Percentiles rank a stretch among this genome's conserved stretches.
Evolutionary conservation across 345 rosid species (phyloP).

Genomic region (Gossypium australe): DNA sequence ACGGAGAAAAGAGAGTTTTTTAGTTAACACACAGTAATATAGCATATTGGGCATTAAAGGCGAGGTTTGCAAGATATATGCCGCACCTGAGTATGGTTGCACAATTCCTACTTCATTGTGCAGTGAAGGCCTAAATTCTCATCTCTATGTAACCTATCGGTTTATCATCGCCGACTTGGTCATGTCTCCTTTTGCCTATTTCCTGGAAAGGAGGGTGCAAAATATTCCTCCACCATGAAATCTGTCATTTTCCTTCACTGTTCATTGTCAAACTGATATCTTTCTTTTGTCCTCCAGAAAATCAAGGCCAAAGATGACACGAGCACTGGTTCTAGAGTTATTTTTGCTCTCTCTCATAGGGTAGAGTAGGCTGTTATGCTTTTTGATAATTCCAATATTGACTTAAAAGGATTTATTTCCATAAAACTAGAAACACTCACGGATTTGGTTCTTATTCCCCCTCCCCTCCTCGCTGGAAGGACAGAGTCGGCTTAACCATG

Average conservation of each 20-base stretch:
- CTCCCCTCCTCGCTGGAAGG: too few species aligned
- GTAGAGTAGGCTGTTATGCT: constrained; percentile 23
- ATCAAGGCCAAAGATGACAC: constrained; percentile 49
- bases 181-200: constrained; percentile 52
- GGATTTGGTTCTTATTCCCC: background rate
- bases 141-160: constrained; percentile 55
- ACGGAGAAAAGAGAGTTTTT: background rate
- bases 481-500: constrained; percentile 44
- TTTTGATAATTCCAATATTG: background rate
- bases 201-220: constrained; percentile 38
- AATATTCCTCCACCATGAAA: background rate
- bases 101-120: constrained; percentile 46
- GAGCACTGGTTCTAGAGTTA: constrained; percentile 43
- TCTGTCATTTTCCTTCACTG: background rate
- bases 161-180: constrained; percentile 34
- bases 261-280: background rate
- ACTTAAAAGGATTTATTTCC: background rate
- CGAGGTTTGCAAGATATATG: background rate
- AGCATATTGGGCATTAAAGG: background rate
- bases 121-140: constrained; percentile 61
- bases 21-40: background rate
- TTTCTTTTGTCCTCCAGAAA: constrained; percentile 41
- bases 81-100: constrained; percentile 37
- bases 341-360: constrained; percentile 55
- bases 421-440: background rate